Conservation (phyloP, 2,329 filamentous ascomycete species). For the Colletotrichum sp. region DNA sequence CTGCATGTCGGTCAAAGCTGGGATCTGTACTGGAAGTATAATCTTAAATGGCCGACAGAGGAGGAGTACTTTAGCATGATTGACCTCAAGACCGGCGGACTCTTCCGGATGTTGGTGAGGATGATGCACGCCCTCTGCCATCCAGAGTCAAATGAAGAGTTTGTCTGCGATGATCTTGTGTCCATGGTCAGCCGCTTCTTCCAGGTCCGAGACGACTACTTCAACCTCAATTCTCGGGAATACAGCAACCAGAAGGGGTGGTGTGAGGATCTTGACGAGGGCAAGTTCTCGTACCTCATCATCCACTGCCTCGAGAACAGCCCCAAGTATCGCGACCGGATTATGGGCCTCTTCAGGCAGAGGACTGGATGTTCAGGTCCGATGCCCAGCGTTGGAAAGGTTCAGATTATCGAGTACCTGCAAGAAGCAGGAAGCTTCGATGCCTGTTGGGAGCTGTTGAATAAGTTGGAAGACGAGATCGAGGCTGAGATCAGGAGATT, state of each 20-base stretch:
- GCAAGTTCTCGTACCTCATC: constrained; percentile 17
- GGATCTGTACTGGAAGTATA: constrained; percentile 30
- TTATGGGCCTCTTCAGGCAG: neutral
- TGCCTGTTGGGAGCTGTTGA: neutral
- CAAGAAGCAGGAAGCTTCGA: neutral
- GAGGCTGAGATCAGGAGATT: neutral
- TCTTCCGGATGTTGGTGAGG: constrained; percentile 23
- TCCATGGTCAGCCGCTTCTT: constrained; percentile 31
- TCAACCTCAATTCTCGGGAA: constrained; percentile 29
- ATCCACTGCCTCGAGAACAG: neutral
- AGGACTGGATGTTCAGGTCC: neutral
- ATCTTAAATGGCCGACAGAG: constrained; percentile 22
- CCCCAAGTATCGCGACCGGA: neutral
- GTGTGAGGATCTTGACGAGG: constrained; percentile 45
- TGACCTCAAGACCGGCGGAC: constrained; percentile 25
- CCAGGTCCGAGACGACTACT: constrained; percentile 37
- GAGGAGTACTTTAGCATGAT: constrained; percentile 33
- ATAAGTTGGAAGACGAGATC: neutral
- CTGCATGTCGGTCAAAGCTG: constrained; percentile 30
- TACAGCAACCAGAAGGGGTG: constrained; percentile 43
- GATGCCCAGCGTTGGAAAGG: neutral
- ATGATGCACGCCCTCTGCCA: constrained; percentile 14
- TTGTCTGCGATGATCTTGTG: neutral
- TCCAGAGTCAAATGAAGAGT: neutral
- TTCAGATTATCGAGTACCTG: neutral